Evolutionary conservation across 352 stramenopile genomes (phyloP).

Genomic region (Pythium aphanidermatum): DNA sequence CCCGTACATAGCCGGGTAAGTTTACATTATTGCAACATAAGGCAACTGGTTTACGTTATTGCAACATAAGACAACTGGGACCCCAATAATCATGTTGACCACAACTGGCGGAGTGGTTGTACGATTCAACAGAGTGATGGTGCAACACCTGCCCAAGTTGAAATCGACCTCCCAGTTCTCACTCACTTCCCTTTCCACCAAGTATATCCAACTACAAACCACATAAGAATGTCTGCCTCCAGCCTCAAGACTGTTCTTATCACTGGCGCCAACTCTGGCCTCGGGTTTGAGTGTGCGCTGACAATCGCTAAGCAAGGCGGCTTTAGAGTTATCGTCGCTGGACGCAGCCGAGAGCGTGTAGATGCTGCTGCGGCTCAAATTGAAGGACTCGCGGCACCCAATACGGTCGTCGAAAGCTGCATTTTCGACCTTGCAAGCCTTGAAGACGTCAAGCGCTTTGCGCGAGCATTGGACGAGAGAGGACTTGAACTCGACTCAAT

Average conservation of each 20-base stretch:
- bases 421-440: slow-evolving; percentile 33
- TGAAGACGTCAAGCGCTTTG: slow-evolving; percentile 19
- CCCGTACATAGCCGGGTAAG: no score
- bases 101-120: no score
- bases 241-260: slow-evolving; percentile 27
- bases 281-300: slow-evolving; percentile 25
- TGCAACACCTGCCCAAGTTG: no score
- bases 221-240: no score
- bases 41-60: no score
- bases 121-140: no score
- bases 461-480: slow-evolving; percentile 6
- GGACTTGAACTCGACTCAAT: slow-evolving; percentile 21
- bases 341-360: slow-evolving; percentile 22
- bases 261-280: slow-evolving; percentile 27
- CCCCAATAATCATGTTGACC: no score
- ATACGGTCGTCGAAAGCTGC: slow-evolving; percentile 17
- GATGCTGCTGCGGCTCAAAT: slow-evolving; percentile 13
- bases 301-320: slow-evolving; percentile 20
- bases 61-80: no score
- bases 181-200: no score
- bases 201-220: no score
- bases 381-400: not conserved
- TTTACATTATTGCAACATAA: no score
- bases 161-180: no score
- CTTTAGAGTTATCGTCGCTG: slow-evolving; percentile 25